phyloP scores from a whole-genome alignment of 306 rosid species.

The Corylus heterophylla region DNA sequence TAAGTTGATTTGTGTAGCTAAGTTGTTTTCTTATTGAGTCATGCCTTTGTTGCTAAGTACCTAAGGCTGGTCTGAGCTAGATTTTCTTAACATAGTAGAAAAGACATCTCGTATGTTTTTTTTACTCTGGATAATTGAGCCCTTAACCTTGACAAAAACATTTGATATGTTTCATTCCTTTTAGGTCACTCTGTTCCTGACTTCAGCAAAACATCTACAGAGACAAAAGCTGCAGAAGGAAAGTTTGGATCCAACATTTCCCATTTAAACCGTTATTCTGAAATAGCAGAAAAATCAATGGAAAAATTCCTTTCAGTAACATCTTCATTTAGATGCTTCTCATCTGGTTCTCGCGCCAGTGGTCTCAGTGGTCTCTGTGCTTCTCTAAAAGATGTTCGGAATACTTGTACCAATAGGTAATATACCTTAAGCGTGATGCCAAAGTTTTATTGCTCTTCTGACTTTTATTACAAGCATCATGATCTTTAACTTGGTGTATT shows the following conservation, averaged over 20 bases:
- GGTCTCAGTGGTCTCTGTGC: conserved; percentile 64
- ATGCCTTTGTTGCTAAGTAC: background rate
- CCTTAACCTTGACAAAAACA: background rate
- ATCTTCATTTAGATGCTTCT: conserved; percentile 60
- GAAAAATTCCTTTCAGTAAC: conserved; percentile 73
- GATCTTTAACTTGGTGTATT: conserved; percentile 22
- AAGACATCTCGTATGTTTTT: conserved; percentile 24
- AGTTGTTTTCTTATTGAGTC: background rate
- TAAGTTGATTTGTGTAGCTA: background rate
- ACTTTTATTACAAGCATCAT: conserved; percentile 19
- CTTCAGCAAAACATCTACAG: conserved; percentile 25
- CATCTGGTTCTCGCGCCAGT: conserved; percentile 85
- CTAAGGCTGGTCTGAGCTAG: background rate
- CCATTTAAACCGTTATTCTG: conserved; percentile 67
- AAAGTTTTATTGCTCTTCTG: conserved; percentile 23
- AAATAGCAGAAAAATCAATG: conserved; percentile 80
- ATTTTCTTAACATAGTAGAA: background rate
- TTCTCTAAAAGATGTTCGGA: conserved; percentile 68
- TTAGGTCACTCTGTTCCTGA: conserved; percentile 39
- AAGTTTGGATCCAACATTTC: conserved; percentile 85
- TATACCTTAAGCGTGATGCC: conserved; percentile 18
- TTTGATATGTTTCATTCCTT: conserved; percentile 24
- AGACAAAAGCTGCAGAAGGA: conserved; percentile 32
- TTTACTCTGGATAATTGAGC: conserved; percentile 6
- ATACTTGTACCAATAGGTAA: conserved; percentile 52